phyloP scores from a whole-genome alignment of 305 asterid genomes.

The Fraxinus dipetala region DNA sequence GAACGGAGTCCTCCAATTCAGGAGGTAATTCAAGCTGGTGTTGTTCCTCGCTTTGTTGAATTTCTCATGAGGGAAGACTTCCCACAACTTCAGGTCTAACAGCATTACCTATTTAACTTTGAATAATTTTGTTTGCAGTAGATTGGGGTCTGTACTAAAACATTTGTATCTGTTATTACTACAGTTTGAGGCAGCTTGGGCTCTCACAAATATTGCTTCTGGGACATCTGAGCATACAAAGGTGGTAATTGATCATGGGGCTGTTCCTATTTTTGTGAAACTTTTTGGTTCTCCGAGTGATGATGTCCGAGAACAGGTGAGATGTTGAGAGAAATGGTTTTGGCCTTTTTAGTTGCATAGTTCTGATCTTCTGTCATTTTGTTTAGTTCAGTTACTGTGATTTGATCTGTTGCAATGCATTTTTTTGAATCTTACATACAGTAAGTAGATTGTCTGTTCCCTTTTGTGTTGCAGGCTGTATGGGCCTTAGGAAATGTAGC shows the following conservation, averaged over 20 bases:
- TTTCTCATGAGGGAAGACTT: constrained; percentile 73
- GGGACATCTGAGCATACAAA: constrained; percentile 89
- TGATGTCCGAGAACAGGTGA: constrained; percentile 87
- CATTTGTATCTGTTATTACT: background rate
- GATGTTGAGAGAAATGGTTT: background rate
- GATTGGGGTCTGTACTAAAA: background rate
- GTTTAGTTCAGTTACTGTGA: background rate
- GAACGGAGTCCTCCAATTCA: constrained; percentile 88
- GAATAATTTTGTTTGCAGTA: background rate
- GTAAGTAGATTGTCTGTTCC: background rate
- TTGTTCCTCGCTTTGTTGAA: constrained; percentile 71
- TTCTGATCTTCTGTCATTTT: background rate
- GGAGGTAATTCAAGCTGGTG: constrained; percentile 83
- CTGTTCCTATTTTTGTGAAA: constrained; percentile 72
- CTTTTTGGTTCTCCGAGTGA: constrained; percentile 85
- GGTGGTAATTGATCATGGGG: constrained; percentile 86
- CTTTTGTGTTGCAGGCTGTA: constrained; percentile 56
- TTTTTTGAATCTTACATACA: background rate
- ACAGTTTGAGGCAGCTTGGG: constrained; percentile 96
- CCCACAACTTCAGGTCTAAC: constrained; percentile 72
- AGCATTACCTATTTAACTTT: background rate
- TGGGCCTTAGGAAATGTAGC: constrained; percentile 98
- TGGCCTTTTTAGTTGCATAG: background rate
- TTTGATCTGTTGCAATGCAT: background rate
- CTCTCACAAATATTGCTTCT: constrained; percentile 88